phyloP scores from a whole-genome alignment of 2,329 filamentous ascomycete genomes.

The Trichophyton benhamiae region DNA sequence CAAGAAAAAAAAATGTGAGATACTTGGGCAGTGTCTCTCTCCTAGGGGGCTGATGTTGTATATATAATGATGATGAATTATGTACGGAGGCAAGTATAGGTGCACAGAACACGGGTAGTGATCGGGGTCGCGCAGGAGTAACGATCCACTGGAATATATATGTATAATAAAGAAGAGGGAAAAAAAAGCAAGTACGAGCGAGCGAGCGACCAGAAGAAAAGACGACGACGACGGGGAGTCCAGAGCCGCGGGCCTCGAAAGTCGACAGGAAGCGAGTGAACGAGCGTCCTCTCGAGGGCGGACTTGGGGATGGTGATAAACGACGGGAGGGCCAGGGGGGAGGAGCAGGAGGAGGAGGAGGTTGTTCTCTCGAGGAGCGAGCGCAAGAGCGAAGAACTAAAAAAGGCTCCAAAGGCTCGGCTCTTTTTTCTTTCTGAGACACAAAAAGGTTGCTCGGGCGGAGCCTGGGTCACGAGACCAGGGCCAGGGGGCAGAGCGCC shows the following conservation, averaged over 20 bases:
- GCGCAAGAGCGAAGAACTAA: no score
- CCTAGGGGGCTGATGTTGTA: constrained; percentile 7
- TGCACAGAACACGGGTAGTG: constrained; percentile 3
- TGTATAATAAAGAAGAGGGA: not conserved
- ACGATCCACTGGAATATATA: not conserved
- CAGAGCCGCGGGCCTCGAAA: not conserved
- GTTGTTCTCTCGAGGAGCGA: no score
- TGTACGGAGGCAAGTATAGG: not conserved
- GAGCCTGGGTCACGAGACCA: not conserved
- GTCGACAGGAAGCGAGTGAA: constrained; percentile 2
- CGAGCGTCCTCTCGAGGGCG: not conserved
- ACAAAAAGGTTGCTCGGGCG: not conserved
- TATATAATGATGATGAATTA: constrained; percentile 3
- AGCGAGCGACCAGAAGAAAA: not conserved
- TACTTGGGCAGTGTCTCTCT: not conserved
- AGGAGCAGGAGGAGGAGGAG: not conserved
- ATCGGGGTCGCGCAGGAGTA: constrained; percentile 1
- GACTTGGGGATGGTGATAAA: not conserved
- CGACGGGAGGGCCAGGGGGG: no score
- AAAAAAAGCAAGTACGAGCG: not conserved
- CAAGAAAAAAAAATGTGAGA: not conserved
- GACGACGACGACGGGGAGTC: not conserved
- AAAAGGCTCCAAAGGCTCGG: not conserved
- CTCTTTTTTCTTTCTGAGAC: not conserved
- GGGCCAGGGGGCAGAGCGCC: not conserved